Evolutionary conservation across 2,329 filamentous ascomycete species (phyloP).

Genomic region (Ophiostoma tasmaniense): DNA sequence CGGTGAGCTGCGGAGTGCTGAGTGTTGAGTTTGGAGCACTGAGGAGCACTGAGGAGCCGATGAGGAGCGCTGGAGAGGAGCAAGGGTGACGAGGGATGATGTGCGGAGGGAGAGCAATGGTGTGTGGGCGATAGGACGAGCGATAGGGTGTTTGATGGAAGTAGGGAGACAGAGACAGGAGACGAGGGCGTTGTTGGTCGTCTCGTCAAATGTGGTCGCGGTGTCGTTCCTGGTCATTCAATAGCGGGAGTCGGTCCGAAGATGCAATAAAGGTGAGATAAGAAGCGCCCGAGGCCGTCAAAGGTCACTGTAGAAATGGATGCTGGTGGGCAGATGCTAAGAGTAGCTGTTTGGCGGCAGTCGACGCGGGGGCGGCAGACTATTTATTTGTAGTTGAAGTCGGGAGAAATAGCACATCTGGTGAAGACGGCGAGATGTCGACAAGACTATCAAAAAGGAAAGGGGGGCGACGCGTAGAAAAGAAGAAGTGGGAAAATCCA

Average conservation of each 20-base stretch:
- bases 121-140: background rate
- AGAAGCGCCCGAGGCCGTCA: background rate
- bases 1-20: background rate
- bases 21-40: background rate
- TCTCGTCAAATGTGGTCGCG: no score
- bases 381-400: background rate
- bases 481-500: background rate
- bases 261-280: constrained; percentile 8
- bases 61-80: background rate
- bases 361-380: background rate
- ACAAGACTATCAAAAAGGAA: background rate
- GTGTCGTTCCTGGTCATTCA: background rate
- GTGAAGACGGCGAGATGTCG: background rate
- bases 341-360: background rate
- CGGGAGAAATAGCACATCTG: background rate
- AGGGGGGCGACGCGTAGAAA: background rate
- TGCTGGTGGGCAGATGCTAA: background rate
- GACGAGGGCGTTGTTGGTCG: background rate
- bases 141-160: background rate
- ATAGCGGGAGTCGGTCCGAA: constrained; percentile 7
- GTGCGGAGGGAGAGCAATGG: background rate
- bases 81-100: background rate
- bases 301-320: constrained; percentile 1
- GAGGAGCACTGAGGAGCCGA: background rate
- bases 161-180: background rate